Percentiles rank a stretch among this genome's conserved stretches.
phyloP scores from a whole-genome alignment of 2,329 filamentous ascomycete species.

The Parascedosporium putredinis region DNA sequence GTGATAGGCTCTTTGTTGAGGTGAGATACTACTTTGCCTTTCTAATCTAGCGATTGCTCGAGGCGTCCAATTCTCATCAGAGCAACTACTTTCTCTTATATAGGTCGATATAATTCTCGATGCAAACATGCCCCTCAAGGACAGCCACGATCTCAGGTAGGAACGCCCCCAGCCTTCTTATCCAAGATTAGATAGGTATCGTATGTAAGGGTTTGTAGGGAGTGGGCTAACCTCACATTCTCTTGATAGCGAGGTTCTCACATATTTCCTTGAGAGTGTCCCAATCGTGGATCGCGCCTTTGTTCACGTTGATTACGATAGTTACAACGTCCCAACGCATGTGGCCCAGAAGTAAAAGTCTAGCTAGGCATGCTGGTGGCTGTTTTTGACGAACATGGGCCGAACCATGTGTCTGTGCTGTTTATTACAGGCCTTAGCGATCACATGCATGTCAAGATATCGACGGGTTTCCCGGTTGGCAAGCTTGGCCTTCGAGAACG shows the following conservation, averaged over 20 bases:
- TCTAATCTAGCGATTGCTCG: background rate
- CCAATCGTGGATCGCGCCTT: slow-evolving; percentile 67
- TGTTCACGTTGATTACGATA: slow-evolving; percentile 56
- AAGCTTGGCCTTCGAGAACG: too few species aligned
- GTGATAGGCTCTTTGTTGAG: slow-evolving; percentile 72
- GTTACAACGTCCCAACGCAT: slow-evolving; percentile 51
- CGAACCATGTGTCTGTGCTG: too few species aligned
- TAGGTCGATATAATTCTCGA: slow-evolving; percentile 72
- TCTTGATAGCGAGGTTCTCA: slow-evolving; percentile 51
- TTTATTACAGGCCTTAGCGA: too few species aligned
- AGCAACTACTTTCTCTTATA: slow-evolving; percentile 18
- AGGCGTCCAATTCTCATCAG: background rate
- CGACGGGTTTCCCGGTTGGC: too few species aligned
- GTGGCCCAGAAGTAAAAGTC: slow-evolving; percentile 30
- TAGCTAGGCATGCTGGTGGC: slow-evolving; percentile 24
- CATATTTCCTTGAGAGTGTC: slow-evolving; percentile 77
- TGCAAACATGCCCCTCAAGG: slow-evolving; percentile 61
- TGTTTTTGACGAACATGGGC: slow-evolving; percentile 1
- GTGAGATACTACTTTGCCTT: slow-evolving; percentile 16
- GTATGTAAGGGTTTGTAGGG: background rate
- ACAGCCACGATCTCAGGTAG: slow-evolving; percentile 62
- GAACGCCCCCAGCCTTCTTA: background rate
- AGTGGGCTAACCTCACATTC: background rate
- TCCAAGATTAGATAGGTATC: too few species aligned
- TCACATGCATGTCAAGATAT: too few species aligned